Evolutionary conservation across 352 stramenopile genomes (phyloP), one percentile per base, ranked within the genome.

Genomic region (Globisporangium splendens): DNA sequence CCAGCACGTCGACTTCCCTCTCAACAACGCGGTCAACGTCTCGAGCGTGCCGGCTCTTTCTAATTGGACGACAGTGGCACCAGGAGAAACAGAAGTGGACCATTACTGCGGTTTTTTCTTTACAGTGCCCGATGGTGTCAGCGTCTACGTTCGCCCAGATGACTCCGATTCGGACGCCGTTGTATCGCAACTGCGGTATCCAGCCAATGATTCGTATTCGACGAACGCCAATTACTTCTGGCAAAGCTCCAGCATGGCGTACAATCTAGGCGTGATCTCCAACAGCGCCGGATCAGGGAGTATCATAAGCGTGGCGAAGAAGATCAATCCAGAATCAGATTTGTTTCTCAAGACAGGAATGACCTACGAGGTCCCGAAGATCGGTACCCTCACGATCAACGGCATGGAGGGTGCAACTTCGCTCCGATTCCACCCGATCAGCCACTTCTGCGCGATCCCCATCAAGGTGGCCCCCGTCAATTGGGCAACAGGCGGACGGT

Each of bases 21-120:
- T 69, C 12, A 51, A 39, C 2, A 44, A 60, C 12, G 76, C 70
- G 13, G 55, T 73, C 13, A 47, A 59, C 17, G 38, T 67, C 46
- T 51, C 53, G 15, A 28, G 52, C 8, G 46, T 75, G 13, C 54
- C 68, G 5, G 50, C 48, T 4, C 57, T 85, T 53, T 63, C 82
- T 31, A 82, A 86, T 62, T 86, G 74, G 79, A 77, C 65, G 3
- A 22, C 51, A 31, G 28, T 38, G n/a, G 42, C 58, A 8, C 12
- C 35, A 14, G 21, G 66, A 24, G 48, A 22, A 47, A 58, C 38
- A 18, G 66, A 24, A 18, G 42, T 65, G n/a, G 65, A 79, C 12
- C 18, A 73, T 43, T 91, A 89, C 44, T 93, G 83, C 20, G 83
- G 83, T 8, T 93, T 88, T 56, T 89, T 83, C 52, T 91, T 93